A percentile compares a stretch with the other conserved stretches of the same genome.
Evolutionary conservation across 805 yeast genomes (phyloP).

Genomic region (Phaffomyces antillensis): DNA sequence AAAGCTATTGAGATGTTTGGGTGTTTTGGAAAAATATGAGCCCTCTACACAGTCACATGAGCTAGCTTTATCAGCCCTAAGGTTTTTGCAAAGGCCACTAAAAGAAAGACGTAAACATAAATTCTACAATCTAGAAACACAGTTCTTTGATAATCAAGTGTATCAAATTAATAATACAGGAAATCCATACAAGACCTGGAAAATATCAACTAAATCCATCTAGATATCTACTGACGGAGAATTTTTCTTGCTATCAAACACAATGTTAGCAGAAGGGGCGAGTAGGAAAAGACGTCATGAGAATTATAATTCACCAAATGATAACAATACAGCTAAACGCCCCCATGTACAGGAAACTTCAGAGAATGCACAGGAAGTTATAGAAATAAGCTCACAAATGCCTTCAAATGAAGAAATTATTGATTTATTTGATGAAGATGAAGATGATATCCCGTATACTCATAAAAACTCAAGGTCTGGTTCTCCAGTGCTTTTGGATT

Average conservation of each 20-base stretch:
- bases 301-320: too few species aligned
- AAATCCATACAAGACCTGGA: too few species aligned
- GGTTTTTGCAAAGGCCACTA: too few species aligned
- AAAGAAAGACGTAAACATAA: too few species aligned
- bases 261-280: not conserved
- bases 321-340: not conserved
- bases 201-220: too few species aligned
- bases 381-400: not conserved
- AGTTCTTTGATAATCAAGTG: too few species aligned
- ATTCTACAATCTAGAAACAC: too few species aligned
- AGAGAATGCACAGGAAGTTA: not conserved
- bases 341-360: not conserved
- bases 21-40: not conserved
- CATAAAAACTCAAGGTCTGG: constrained; percentile 17
- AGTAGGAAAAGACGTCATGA: not conserved
- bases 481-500: constrained; percentile 14
- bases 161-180: too few species aligned
- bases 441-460: constrained; percentile 23
- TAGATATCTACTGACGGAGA: too few species aligned
- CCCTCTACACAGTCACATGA: not conserved
- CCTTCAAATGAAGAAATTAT: not conserved
- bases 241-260: not conserved
- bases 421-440: constrained; percentile 15
- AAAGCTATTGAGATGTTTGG: not conserved
- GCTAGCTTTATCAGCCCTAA: not conserved